A percentile compares a stretch with the other conserved stretches of the same genome.
Conservation (phyloP, 2,329 filamentous ascomycete genomes). For the Fusarium poae region DNA sequence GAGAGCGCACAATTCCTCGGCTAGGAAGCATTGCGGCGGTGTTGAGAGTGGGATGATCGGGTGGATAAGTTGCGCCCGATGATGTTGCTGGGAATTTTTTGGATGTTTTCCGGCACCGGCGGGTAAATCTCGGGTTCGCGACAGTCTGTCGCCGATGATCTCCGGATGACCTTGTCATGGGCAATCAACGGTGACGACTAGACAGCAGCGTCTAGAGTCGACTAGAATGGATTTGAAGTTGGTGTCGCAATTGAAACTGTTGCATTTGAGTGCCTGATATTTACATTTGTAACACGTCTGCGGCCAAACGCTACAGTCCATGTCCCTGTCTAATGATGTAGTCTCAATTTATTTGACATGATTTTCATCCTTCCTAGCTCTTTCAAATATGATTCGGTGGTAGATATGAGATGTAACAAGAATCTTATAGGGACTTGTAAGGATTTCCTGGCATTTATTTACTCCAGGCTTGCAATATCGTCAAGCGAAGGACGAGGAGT, state of each 20-base stretch:
- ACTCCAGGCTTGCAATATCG: constrained; percentile 78
- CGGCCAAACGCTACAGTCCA: constrained; percentile 30
- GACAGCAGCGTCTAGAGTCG: constrained; percentile 4
- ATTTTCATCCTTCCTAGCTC: constrained; percentile 32
- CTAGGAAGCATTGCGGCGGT: constrained; percentile 60
- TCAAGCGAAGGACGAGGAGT: constrained; percentile 70
- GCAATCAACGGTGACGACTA: constrained; percentile 25
- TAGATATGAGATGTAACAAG: neutral
- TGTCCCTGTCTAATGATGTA: constrained; percentile 46
- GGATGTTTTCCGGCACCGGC: constrained; percentile 42
- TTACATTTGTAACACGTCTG: constrained; percentile 40
- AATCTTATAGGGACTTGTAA: neutral
- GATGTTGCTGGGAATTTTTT: constrained; percentile 49
- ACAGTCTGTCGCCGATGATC: constrained; percentile 32
- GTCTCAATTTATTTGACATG: constrained; percentile 44
- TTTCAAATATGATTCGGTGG: constrained; percentile 12
- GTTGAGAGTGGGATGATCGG: constrained; percentile 37
- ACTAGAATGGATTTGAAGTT: neutral
- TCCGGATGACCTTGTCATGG: constrained; percentile 29
- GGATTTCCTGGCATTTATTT: constrained; percentile 28
- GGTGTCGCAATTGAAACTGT: constrained; percentile 5
- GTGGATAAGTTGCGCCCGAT: constrained; percentile 27
- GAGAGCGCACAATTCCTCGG: constrained; percentile 59
- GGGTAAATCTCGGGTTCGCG: constrained; percentile 54
- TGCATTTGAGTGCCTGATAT: constrained; percentile 32